Percentiles rank a stretch among this genome's conserved stretches.
phyloP scores from a whole-genome alignment of 2,329 filamentous ascomycete species.

The Hypomyces perniciosus region DNA sequence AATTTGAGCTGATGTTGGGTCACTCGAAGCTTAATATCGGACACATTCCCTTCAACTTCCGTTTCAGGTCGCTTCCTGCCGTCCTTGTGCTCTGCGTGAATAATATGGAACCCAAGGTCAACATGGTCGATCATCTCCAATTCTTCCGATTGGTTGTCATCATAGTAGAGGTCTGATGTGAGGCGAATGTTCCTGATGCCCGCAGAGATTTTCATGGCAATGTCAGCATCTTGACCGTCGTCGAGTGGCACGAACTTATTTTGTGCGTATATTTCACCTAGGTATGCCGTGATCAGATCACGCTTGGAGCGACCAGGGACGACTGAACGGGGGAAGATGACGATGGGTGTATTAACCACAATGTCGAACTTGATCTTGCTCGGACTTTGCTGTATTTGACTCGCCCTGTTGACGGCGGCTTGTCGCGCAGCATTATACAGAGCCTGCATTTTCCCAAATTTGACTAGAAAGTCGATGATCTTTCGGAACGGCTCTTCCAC shows the following conservation, averaged over 20 bases:
- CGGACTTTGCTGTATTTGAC: slow-evolving; percentile 83
- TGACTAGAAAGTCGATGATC: slow-evolving; percentile 95
- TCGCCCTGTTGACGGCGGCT: slow-evolving; percentile 89
- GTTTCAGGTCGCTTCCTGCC: slow-evolving; percentile 79
- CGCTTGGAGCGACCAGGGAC: slow-evolving; percentile 62
- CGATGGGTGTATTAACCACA: slow-evolving; percentile 87
- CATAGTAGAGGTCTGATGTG: slow-evolving; percentile 83
- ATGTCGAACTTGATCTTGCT: slow-evolving; percentile 92
- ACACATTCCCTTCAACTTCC: slow-evolving; percentile 87
- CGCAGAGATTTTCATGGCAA: slow-evolving; percentile 83
- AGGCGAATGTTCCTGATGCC: slow-evolving; percentile 89
- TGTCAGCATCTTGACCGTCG: slow-evolving; percentile 64
- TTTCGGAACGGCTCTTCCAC: slow-evolving; percentile 95
- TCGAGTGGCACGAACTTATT: slow-evolving; percentile 86
- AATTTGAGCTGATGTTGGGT: slow-evolving; percentile 91
- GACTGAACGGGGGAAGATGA: slow-evolving; percentile 83
- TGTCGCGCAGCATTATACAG: slow-evolving; percentile 96
- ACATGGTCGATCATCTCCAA: slow-evolving; percentile 96
- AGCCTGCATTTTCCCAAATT: slow-evolving; percentile 99
- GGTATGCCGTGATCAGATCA: slow-evolving; percentile 83
- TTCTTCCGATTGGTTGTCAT: slow-evolving; percentile 67
- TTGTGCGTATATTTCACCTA: slow-evolving; percentile 95
- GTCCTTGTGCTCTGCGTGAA: slow-evolving; percentile 77
- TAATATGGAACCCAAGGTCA: slow-evolving; percentile 87
- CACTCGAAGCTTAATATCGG: slow-evolving; percentile 81